Conservation (phyloP, 2,329 filamentous ascomycete species). For the Fusarium sp. region DNA sequence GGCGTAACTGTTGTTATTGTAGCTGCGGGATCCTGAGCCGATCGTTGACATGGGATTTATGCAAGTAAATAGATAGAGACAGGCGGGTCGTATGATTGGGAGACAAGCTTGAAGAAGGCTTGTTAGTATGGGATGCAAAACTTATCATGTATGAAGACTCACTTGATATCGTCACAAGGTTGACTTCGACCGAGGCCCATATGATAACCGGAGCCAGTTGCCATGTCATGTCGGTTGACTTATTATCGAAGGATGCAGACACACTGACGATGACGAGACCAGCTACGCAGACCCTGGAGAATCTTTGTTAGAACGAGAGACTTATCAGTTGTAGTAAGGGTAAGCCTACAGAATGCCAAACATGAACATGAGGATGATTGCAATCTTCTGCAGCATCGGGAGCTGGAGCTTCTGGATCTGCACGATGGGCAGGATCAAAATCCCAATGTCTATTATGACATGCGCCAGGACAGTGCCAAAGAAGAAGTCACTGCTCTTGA, state of each 20-base stretch:
- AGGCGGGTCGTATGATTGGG: slow-evolving; percentile 41
- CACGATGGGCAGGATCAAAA: slow-evolving; percentile 48
- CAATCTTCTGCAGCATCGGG: slow-evolving; percentile 42
- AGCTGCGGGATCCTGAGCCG: slow-evolving; percentile 15
- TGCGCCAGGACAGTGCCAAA: slow-evolving; percentile 44
- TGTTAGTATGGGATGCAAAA: background rate
- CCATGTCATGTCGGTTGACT: slow-evolving; percentile 40
- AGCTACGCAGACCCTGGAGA: slow-evolving; percentile 36
- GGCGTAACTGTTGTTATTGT: slow-evolving; percentile 9
- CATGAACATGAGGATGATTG: slow-evolving; percentile 45
- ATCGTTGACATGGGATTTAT: slow-evolving; percentile 6
- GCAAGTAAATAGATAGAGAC: slow-evolving; percentile 33
- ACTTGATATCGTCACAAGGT: slow-evolving; percentile 43
- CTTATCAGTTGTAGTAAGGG: accelerated
- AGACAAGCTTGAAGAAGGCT: slow-evolving; percentile 33
- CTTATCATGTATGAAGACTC: background rate
- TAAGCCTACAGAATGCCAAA: slow-evolving; percentile 49
- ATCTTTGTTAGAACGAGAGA: background rate
- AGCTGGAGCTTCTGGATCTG: slow-evolving; percentile 50
- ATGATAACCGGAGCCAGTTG: slow-evolving; percentile 35
- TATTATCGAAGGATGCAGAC: slow-evolving; percentile 28
- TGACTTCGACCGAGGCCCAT: slow-evolving; percentile 45
- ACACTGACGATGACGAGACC: slow-evolving; percentile 37
- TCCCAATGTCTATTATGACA: slow-evolving; percentile 48
- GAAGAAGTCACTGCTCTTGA: slow-evolving; percentile 42